Evolutionary conservation across 306 rosid species (phyloP).

Genomic region (Luffa aegyptiaca): DNA sequence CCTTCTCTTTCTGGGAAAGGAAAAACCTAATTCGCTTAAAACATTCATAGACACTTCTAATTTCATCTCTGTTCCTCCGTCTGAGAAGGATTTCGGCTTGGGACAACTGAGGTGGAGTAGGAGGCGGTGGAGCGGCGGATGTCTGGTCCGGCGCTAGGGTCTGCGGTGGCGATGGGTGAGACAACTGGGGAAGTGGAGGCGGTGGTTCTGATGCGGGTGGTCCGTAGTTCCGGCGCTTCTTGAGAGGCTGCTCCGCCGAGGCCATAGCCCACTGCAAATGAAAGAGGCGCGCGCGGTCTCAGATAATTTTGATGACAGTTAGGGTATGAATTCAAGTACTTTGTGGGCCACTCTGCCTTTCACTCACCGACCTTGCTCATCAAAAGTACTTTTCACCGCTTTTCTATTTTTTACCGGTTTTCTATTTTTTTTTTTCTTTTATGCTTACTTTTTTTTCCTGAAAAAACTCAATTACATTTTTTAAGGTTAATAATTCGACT

Average conservation of each 20-base stretch:
- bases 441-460: no score
- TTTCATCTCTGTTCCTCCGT: constrained; percentile 41
- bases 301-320: background rate
- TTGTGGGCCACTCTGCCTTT: background rate
- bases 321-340: background rate
- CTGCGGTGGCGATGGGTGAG: constrained; percentile 23
- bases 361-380: background rate
- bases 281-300: constrained; percentile 7
- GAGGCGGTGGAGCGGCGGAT: constrained; percentile 24
- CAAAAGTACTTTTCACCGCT: background rate
- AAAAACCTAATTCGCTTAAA: constrained; percentile 39
- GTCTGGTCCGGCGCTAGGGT: constrained; percentile 17
- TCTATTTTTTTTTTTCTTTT: no score
- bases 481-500: no score
- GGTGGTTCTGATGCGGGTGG: constrained; percentile 20
- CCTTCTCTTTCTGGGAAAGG: constrained; percentile 27
- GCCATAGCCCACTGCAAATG: constrained; percentile 32
- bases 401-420: no score
- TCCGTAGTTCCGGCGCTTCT: constrained; percentile 52
- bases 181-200: constrained; percentile 1
- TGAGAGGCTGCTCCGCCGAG: constrained; percentile 52
- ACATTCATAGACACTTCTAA: constrained; percentile 44
- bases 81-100: constrained; percentile 34
- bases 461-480: no score
- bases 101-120: constrained; percentile 35